Conservation (phyloP, 192 early-diverging fungal species). For the Coemansia sp. region DNA sequence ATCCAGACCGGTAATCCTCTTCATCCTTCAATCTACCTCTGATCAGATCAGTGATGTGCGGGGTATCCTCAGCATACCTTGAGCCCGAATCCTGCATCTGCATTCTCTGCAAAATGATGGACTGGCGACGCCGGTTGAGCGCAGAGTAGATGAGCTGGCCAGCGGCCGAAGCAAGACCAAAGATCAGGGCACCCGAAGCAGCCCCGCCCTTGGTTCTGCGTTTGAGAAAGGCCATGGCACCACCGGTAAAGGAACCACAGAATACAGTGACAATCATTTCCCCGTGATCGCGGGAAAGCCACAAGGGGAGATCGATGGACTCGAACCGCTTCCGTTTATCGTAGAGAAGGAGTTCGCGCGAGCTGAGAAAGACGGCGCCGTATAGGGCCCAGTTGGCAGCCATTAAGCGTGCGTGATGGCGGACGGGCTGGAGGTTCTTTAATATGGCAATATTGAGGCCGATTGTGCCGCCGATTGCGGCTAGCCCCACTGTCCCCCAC, state of each 20-base stretch:
- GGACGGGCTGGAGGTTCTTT: conserved; percentile 45
- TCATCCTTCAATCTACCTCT: background rate
- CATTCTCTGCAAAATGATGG: conserved; percentile 52
- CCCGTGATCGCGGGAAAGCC: conserved; percentile 62
- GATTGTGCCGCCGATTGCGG: conserved; percentile 22
- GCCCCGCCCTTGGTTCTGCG: conserved; percentile 58
- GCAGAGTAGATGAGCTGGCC: conserved; percentile 54
- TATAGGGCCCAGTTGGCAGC: conserved; percentile 44
- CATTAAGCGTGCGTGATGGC: conserved; percentile 37
- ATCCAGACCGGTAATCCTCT: conserved; percentile 17
- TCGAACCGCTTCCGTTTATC: conserved; percentile 59
- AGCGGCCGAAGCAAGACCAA: conserved; percentile 52
- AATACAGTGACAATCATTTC: conserved; percentile 62
- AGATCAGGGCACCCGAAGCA: conserved; percentile 59
- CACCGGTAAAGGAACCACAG: conserved; percentile 63
- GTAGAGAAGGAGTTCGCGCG: conserved; percentile 61
- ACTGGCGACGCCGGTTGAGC: conserved; percentile 56
- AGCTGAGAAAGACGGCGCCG: conserved; percentile 40
- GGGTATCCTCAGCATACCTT: background rate
- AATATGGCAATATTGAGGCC: conserved; percentile 49
- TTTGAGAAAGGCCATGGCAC: conserved; percentile 54
- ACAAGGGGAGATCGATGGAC: conserved; percentile 56
- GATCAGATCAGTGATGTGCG: background rate
- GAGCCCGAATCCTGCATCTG: background rate
- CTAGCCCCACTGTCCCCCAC: conserved; percentile 31